Conservation (phyloP, 805 yeast species). For the Candida gorgasii region DNA sequence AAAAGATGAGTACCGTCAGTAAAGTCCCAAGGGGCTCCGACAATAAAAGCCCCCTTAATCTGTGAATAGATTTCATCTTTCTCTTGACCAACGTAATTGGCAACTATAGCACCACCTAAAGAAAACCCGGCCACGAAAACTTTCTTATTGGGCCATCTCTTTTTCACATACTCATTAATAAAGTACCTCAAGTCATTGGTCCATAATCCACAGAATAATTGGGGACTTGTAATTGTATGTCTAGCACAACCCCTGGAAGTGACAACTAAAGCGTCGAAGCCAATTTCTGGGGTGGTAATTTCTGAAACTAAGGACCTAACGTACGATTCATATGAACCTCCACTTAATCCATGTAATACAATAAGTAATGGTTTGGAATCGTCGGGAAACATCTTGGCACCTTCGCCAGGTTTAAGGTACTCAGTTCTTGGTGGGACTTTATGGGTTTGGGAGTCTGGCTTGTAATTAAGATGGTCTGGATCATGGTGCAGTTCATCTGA, state of each 20-base stretch:
- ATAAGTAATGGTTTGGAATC: conserved; percentile 58
- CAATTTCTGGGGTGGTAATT: conserved; percentile 39
- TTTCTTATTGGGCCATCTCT: conserved; percentile 59
- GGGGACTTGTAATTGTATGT: conserved; percentile 68
- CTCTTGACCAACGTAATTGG: conserved; percentile 73
- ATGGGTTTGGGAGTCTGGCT: conserved; percentile 51
- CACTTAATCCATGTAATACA: conserved; percentile 72
- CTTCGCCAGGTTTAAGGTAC: conserved; percentile 51
- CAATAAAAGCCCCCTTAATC: conserved; percentile 56
- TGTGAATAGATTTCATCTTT: conserved; percentile 45
- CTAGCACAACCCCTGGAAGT: conserved; percentile 79
- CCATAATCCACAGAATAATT: conserved; percentile 64
- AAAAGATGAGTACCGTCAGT: conserved; percentile 52
- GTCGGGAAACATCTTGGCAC: conserved; percentile 39
- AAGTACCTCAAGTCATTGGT: conserved; percentile 69
- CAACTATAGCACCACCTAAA: conserved; percentile 66
- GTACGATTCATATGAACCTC: conserved; percentile 78
- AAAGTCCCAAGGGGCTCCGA: conserved; percentile 77
- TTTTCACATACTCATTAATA: conserved; percentile 49
- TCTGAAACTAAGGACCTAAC: conserved; percentile 55
- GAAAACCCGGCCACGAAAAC: conserved; percentile 71
- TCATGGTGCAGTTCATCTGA: conserved; percentile 15
- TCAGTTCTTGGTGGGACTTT: conserved; percentile 70
- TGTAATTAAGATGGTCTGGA: conserved; percentile 23
- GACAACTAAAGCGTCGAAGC: conserved; percentile 58